Conservation (phyloP, 129 eudicot genomes). For the Gnaphalium uliginosum region DNA sequence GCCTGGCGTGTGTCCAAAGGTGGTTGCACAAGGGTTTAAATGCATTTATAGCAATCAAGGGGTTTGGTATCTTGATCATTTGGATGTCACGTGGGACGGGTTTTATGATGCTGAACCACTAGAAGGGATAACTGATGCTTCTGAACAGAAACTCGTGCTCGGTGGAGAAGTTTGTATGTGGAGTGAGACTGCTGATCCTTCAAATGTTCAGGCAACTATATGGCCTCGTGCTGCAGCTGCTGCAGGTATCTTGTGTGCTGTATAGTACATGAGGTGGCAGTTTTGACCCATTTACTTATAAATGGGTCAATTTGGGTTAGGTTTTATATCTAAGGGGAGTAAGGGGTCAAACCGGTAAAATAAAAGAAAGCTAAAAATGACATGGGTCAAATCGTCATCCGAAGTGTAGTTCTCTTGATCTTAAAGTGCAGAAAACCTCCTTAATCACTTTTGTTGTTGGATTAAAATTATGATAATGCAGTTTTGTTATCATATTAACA, state of each 20-base stretch:
- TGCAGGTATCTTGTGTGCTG: conserved; percentile 64
- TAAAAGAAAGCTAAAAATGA: background rate
- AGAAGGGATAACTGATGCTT: conserved; percentile 65
- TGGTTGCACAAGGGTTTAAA: conserved; percentile 77
- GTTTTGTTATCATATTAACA: no score
- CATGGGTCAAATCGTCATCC: background rate
- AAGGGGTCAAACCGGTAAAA: background rate
- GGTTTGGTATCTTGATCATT: conserved; percentile 88
- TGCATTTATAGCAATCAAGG: conserved; percentile 95
- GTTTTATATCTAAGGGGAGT: background rate
- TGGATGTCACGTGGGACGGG: conserved; percentile 78
- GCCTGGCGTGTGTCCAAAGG: conserved; percentile 83
- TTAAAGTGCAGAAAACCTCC: background rate
- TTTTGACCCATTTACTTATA: background rate
- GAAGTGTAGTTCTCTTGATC: background rate
- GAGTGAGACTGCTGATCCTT: conserved; percentile 93
- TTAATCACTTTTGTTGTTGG: background rate
- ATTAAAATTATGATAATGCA: no score
- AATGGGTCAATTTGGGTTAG: background rate
- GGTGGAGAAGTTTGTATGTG: conserved; percentile 99
- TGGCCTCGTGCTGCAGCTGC: conserved; percentile 99
- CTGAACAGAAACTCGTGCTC: conserved; percentile 62
- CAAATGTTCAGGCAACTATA: conserved; percentile 85
- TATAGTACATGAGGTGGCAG: background rate
- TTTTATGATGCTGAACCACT: conserved; percentile 79